Evolutionary conservation across 1,284 basidiomycete genomes (phyloP), one percentile per base, ranked within the genome.

Genomic region (Boletellus sp.): DNA sequence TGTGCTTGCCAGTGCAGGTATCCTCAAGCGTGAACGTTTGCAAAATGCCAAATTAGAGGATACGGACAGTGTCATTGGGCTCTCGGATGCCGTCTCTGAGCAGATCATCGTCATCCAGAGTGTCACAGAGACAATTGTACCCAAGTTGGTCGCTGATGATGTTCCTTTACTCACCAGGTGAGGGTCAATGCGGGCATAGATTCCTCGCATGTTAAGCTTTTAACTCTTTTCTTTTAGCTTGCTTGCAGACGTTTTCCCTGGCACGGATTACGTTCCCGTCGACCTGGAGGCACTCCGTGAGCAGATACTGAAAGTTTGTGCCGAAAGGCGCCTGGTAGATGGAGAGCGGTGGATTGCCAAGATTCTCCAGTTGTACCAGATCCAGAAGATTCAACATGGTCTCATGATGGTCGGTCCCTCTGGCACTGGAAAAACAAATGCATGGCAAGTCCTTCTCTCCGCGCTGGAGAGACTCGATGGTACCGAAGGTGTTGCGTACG

Each of bases 371-470:
- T 80, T 99, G 13, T 99, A 98, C 70, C 97, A 98, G 71, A 98
- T 99, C 54, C 97, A 99, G 73, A 97, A 96, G 77, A 99, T 99
- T 56, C 94, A 97, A 62, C 97, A 99, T 70, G 97, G 97, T 72
- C 78, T 99, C 50, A 99, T 99, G 95, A 96, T 99, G 91, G 97
- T 99, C 46, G 97, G 97, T 2, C 87, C 96, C 1, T 97, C 97
- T 6, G 97, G 96, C 15, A 95, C 85, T 40, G 97, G 97, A 39
- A 99, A 99, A 75, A 97, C 91, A 8, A 91, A 95, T 61, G 96
- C 97, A 0, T 99, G 97, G 96, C 89, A 90, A 63, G 91, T 97
- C 39, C 78, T 99, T 2, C 80, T 99, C 11, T 83, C 86, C 4
- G 97, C 97, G 1, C 75, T 99, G 33, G 93, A 97, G 70, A 81